Conservation (phyloP, 2,329 filamentous ascomycete genomes). For the Aspergillus tubingensis region DNA sequence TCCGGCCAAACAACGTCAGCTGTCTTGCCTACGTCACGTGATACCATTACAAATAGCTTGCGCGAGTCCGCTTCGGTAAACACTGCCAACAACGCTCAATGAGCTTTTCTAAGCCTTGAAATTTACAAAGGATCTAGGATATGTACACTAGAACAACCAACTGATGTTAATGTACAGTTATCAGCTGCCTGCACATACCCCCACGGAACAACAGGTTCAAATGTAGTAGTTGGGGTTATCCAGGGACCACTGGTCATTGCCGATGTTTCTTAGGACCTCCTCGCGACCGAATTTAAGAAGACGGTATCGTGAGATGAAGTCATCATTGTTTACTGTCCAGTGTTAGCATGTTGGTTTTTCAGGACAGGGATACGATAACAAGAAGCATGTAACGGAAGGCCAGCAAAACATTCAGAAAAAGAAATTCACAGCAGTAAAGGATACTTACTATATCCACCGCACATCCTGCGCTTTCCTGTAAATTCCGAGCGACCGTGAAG, state of each 20-base stretch:
- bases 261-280: slow-evolving; percentile 35
- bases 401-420: background rate
- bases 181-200: background rate
- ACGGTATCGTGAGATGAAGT: slow-evolving; percentile 75
- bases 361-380: background rate
- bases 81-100: background rate
- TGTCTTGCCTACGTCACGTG: slow-evolving; percentile 33
- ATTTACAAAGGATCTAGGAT: background rate
- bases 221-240: slow-evolving; percentile 19
- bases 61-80: background rate
- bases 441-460: slow-evolving; percentile 81
- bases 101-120: background rate
- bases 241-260: slow-evolving; percentile 14
- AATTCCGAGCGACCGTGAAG: slow-evolving; percentile 85
- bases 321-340: slow-evolving; percentile 70
- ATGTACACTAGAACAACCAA: background rate
- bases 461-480: slow-evolving; percentile 80
- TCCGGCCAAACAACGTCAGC: slow-evolving; percentile 41
- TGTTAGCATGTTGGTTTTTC: slow-evolving; percentile 10
- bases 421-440: background rate
- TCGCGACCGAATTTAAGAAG: slow-evolving; percentile 64
- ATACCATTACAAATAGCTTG: slow-evolving; percentile 19
- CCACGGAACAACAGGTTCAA: slow-evolving; percentile 4
- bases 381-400: background rate
- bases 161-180: background rate